Evolutionary conservation across 257 asterid genomes (phyloP), one percentile per base, ranked within the genome.

Genomic region (Rehmannia glutinosa): DNA sequence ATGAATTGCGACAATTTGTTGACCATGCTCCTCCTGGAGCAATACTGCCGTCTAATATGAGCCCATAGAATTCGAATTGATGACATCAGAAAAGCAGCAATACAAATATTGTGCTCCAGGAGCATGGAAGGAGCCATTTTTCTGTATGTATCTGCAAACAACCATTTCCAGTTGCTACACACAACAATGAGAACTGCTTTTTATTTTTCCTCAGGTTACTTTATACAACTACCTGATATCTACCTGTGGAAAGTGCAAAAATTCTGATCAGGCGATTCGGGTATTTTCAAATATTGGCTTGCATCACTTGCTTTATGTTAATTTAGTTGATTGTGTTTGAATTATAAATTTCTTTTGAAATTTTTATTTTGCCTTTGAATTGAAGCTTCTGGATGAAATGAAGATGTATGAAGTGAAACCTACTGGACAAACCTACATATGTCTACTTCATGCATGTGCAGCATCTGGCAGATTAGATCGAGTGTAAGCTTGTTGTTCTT

Each of bases 381-480:
- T 78, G 78, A 74, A 93, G 99, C 84, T 94, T 79, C 81, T 91
- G 35, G 97, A 94, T 60, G 97, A 94, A 78, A 88, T 94, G 99
- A 94, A 87, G 88, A 81, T 78, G 73, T 81, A 33, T 64, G 95
- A 85, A 73, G 96, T 94, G 81, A 91, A 88, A 75, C 97, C 95
- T 73, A 90, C 91, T 5, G 96, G 87, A 38, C 97, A 94, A 72
- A 90, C 99, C 62, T 94, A 53, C 74, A 79, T 94, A 32, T 90
- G 97, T 77, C 87, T 94, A 57, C 96, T 94, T 71, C 91, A 90
- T 81, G 96, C 99, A 55, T 91, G 89, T 70, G 99, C 97, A 67
- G 87, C 89, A 50, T 60, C 80, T 45, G 97, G 98, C 58, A 81
- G 92, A 84, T 69, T 88, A 78, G 98, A 93, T 65, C 83, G 87